phyloP scores from a whole-genome alignment of 1,284 basidiomycete genomes.

The Ganoderma lingzhi region DNA sequence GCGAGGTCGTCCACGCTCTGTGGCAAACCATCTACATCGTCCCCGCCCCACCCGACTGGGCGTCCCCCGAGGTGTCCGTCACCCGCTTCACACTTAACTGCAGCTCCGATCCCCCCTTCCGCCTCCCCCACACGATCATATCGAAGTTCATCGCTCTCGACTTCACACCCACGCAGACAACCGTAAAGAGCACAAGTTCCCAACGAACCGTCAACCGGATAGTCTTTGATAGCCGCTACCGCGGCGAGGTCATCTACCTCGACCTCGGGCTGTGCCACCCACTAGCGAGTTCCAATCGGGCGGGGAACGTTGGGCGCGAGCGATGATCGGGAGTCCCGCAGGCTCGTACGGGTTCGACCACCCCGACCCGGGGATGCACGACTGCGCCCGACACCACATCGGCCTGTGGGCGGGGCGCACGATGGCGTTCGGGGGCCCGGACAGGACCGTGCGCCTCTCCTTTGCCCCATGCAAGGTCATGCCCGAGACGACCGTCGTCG shows the following conservation, averaged over 20 bases:
- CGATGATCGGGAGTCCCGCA: background rate
- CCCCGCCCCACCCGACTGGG: background rate
- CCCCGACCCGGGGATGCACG: background rate
- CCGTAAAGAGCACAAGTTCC: background rate
- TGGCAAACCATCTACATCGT: slow-evolving; percentile 12
- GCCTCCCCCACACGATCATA: slow-evolving; percentile 3
- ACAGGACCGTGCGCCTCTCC: slow-evolving; percentile 10
- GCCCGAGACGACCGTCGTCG: slow-evolving; percentile 7
- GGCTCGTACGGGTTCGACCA: background rate
- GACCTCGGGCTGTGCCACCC: background rate
- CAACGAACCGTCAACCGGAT: background rate
- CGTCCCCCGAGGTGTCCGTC: background rate
- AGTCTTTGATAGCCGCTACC: background rate
- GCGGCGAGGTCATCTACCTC: background rate
- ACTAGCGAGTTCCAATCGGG: no score
- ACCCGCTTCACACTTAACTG: background rate
- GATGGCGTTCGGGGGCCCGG: slow-evolving; percentile 8
- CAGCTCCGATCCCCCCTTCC: background rate
- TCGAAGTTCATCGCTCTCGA: background rate
- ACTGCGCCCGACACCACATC: slow-evolving; percentile 12
- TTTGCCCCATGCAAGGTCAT: slow-evolving; percentile 7
- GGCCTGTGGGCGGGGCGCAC: background rate
- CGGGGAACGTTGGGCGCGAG: background rate
- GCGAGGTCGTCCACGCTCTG: background rate
- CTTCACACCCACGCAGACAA: background rate